phyloP scores from a whole-genome alignment of 2,329 filamentous ascomycete species.

The Drechslerella coelobrocha region DNA sequence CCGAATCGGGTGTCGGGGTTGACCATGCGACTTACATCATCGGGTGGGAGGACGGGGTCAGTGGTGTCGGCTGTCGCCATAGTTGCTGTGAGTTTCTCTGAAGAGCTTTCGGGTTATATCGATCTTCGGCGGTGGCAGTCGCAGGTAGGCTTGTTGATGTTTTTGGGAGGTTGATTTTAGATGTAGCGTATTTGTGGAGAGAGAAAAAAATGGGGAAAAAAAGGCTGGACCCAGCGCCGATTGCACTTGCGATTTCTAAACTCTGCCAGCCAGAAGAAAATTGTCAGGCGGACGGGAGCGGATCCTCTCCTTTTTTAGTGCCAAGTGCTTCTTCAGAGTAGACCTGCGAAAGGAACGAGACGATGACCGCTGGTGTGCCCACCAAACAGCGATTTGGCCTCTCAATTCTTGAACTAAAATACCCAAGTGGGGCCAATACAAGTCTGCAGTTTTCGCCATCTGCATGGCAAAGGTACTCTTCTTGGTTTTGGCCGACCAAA shows the following conservation, averaged over 20 bases:
- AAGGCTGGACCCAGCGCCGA: slow-evolving; percentile 5
- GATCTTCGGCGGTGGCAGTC: neutral
- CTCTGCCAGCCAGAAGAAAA: slow-evolving; percentile 13
- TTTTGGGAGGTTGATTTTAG: too few relatives aligned
- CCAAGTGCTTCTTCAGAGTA: slow-evolving; percentile 28
- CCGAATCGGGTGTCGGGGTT: neutral
- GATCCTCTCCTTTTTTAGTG: slow-evolving; percentile 51
- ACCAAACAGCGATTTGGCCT: too few relatives aligned
- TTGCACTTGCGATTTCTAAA: slow-evolving; percentile 19
- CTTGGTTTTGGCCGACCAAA: slow-evolving; percentile 11
- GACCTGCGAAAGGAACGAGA: slow-evolving; percentile 20
- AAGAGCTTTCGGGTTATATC: neutral
- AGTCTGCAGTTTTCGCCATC: slow-evolving; percentile 18
- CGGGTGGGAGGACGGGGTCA: slow-evolving; percentile 1
- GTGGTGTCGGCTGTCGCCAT: slow-evolving; percentile 19
- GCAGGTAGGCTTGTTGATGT: neutral
- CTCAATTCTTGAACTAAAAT: too few relatives aligned
- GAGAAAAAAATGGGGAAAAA: slow-evolving; percentile 10
- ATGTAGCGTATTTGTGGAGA: too few relatives aligned
- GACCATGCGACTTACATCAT: slow-evolving; percentile 22
- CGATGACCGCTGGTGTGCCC: too few relatives aligned
- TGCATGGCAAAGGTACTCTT: slow-evolving; percentile 25
- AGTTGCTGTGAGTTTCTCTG: neutral
- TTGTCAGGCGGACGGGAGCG: slow-evolving; percentile 46
- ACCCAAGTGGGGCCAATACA: slow-evolving; percentile 23